These are phyloP conservation scores for Quercus cerris DNA, from an alignment of 306 rosid genomes.

Conservation along the genomic window DNA sequence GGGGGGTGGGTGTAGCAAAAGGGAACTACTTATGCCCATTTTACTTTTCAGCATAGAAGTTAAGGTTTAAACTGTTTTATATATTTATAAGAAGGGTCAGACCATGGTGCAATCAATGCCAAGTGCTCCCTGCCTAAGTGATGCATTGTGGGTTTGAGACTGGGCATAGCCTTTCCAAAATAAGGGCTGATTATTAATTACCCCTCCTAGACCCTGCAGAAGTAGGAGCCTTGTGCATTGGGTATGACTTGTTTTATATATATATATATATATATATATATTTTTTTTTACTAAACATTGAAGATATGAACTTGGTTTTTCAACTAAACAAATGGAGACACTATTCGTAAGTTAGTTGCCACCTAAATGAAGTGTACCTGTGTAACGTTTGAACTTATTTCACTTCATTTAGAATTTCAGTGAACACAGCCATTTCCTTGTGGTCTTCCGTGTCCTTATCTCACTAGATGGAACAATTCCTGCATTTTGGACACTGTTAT, in stretches of 20 bases:
- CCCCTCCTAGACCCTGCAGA: no score
- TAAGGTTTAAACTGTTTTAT: background rate
- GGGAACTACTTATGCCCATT: background rate
- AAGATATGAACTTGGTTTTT: background rate
- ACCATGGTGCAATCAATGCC: no score
- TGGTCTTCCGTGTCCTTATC: background rate
- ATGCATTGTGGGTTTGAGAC: no score
- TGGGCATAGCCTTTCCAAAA: no score
- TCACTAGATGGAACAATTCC: background rate
- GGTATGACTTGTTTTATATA: no score
- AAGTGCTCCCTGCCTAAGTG: no score
- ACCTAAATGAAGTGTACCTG: background rate
- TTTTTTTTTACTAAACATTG: background rate
- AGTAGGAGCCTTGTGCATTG: no score
- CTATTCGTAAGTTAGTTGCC: background rate
- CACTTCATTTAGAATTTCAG: background rate
- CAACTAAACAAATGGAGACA: background rate
- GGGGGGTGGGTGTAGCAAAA: background rate
- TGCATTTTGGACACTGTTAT: background rate
- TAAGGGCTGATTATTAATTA: no score
- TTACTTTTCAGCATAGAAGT: background rate
- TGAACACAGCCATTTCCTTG: background rate
- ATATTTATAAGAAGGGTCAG: background rate
- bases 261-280: no score
- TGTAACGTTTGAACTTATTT: background rate